phyloP scores from a whole-genome alignment of 139 green algal species.

The Chlamydomonas incerta region DNA sequence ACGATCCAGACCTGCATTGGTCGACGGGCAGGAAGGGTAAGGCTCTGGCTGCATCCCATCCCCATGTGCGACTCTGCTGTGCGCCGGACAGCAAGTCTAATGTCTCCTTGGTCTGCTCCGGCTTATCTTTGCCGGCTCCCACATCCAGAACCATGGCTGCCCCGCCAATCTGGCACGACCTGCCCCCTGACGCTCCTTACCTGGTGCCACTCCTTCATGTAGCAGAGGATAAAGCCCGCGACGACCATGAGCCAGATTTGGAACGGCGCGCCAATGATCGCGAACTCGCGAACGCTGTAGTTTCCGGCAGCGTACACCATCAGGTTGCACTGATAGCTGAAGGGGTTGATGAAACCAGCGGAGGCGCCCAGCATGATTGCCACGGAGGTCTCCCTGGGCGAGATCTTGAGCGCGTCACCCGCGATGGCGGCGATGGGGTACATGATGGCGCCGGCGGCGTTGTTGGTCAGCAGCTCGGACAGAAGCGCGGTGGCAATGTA shows the following conservation, averaged over 20 bases:
- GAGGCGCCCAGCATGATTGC: slow-evolving; percentile 64
- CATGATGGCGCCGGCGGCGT: slow-evolving; percentile 61
- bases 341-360: slow-evolving; percentile 65
- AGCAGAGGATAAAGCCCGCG: neutral
- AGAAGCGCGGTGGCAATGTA: slow-evolving; percentile 74
- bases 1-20: neutral
- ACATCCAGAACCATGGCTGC: no score
- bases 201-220: neutral
- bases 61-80: no score
- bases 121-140: no score
- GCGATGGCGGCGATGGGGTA: slow-evolving; percentile 47
- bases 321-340: slow-evolving; percentile 77
- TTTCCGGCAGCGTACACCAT: slow-evolving; percentile 76
- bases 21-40: no score
- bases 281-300: slow-evolving; percentile 69
- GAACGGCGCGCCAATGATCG: slow-evolving; percentile 58
- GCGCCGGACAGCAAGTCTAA: no score
- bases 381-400: slow-evolving; percentile 35
- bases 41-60: no score
- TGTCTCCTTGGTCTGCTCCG: no score
- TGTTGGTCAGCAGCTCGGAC: slow-evolving; percentile 72
- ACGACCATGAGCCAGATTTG: slow-evolving; percentile 17
- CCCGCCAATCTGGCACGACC: no score
- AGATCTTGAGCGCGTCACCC: slow-evolving; percentile 44
- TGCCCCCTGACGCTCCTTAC: no score